Evolutionary conservation across 371 early-diverging fungal species (phyloP).

Genomic region (Phascolomyces articulosus): DNA sequence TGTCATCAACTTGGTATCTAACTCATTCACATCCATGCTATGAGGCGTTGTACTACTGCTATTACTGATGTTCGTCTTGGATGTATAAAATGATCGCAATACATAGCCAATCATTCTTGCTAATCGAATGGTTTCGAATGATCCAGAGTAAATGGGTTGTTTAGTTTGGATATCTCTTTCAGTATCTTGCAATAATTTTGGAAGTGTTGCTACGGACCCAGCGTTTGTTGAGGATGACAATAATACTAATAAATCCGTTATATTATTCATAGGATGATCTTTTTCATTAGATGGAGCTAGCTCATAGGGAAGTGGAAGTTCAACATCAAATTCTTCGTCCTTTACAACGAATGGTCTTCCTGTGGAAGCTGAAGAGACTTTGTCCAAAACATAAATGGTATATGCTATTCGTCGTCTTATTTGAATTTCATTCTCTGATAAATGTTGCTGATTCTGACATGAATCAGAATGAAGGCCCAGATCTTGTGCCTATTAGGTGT

Average conservation of each 20-base stretch:
- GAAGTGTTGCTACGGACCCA: not conserved
- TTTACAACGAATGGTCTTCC: not conserved
- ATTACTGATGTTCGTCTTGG: not conserved
- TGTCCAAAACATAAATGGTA: not conserved
- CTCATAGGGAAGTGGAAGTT: not conserved
- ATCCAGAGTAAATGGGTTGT: not conserved
- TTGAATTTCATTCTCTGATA: not conserved
- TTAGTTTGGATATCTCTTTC: not conserved
- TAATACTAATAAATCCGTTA: no score
- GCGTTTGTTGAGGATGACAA: not conserved
- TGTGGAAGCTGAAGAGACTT: not conserved
- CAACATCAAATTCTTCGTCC: not conserved
- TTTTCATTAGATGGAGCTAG: not conserved
- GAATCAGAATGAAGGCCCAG: not conserved
- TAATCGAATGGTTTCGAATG: not conserved
- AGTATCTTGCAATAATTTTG: not conserved
- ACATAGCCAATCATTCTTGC: not conserved
- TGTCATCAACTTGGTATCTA: not conserved
- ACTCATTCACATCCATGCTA: not conserved
- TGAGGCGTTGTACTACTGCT: not conserved
- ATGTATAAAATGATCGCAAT: not conserved
- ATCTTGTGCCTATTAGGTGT: not conserved
- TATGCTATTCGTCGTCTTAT: not conserved
- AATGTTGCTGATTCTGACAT: not conserved
- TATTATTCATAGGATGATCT: no score